Base-by-base conservation (phyloP, 2,329 filamentous ascomycete species). In the Colletotrichum camelliae region DNA sequence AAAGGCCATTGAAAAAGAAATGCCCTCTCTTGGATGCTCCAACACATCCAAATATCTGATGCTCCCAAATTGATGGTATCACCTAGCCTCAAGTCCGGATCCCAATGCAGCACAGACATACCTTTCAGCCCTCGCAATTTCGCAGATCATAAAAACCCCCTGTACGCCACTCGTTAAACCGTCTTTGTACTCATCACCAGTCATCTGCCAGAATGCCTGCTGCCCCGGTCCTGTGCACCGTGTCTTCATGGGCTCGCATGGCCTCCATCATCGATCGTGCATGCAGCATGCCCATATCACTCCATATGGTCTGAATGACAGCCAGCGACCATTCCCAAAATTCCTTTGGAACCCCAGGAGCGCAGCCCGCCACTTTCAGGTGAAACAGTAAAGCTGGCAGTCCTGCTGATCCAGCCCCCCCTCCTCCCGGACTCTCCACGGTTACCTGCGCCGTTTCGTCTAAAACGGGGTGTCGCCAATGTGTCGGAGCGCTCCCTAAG, bases 391-490 rank as follows among this genome's bases (percentile, higher is more conserved):
- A 81, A 21, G 86, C 85, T 10, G 89, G 88, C 13, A 90, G 79
- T 0, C 87, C 88, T 5, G 87, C 85, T 4, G 87, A 85, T 2
- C 89, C 89, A 1, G 87, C 85, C 6, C 88, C 88, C 7, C 84
- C 82, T 67, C 86, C 81, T 4, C 85, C 81, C 15, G 82, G 66
- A 52, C 84, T 82, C 67, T 85, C 84, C 15, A 87, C 82, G 37
- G 79, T 81, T 66, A 81, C 78, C 3, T 81, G 81, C 43, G 83
- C 82, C 67, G 84, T 84, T 37, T 87, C 81, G 18, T 81, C 80
- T 5, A 90, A 81, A 4, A 83, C 79, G 7, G 89, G 89, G 68
- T 91, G 89, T 27, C 88, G 86, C 87, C 89, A 91, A 76, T 89
- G 88, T 10, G 86, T 86, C 7, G 89, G 87, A 4, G 85, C 84